Conservation (phyloP, 257 asterid species). For the Solanum pinnatisectum region DNA sequence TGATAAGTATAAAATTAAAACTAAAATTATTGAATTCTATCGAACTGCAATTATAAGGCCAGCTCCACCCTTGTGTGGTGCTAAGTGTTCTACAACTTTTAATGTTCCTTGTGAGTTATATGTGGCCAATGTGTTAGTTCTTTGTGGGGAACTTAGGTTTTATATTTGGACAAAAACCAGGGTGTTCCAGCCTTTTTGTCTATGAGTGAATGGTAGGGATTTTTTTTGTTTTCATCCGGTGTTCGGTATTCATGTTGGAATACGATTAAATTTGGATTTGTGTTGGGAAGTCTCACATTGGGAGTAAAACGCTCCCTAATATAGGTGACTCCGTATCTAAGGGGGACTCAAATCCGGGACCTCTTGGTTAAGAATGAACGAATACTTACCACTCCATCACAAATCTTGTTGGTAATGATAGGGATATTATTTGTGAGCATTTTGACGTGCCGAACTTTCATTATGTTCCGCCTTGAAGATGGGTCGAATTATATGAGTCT, state of each 20-base stretch:
- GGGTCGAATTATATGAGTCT: background rate
- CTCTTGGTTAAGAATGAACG: fast-evolving
- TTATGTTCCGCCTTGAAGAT: background rate
- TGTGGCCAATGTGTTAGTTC: background rate
- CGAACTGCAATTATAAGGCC: background rate
- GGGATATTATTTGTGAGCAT: background rate
- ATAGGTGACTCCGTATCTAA: fast-evolving
- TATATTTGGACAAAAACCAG: background rate
- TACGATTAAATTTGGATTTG: fast-evolving
- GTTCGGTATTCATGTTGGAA: fast-evolving
- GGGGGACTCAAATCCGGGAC: fast-evolving
- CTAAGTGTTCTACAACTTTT: background rate
- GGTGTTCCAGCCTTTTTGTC: background rate
- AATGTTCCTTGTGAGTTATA: background rate
- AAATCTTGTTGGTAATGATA: too few relatives aligned
- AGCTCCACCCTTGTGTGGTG: background rate
- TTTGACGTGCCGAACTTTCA: background rate
- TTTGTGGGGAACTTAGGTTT: background rate
- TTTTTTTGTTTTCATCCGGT: too few relatives aligned
- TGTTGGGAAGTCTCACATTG: fast-evolving
- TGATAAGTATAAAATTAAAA: background rate
- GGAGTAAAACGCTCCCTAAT: too few relatives aligned
- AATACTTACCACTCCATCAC: too few relatives aligned
- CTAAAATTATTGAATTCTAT: background rate
- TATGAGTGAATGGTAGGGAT: background rate